Conservation (phyloP, 2,329 filamentous ascomycete species). For the Cladophialophora bantiana region DNA sequence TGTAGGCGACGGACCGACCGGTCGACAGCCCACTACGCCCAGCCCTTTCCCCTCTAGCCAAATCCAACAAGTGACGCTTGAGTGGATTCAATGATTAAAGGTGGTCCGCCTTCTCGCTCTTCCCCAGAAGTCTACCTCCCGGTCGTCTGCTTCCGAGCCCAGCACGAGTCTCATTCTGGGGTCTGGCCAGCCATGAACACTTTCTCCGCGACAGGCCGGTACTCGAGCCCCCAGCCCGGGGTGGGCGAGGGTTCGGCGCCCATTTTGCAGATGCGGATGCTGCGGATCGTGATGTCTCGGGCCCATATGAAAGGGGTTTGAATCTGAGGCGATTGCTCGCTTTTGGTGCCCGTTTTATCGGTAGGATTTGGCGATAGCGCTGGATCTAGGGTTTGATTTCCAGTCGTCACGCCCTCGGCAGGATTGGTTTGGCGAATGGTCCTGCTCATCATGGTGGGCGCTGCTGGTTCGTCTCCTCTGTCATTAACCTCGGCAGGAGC, state of each 20-base stretch:
- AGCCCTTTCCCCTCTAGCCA: no score
- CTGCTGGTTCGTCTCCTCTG: no score
- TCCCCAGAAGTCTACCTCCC: background rate
- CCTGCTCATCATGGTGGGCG: no score
- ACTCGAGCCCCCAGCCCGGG: conserved; percentile 59
- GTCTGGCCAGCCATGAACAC: conserved; percentile 24
- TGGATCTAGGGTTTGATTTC: background rate
- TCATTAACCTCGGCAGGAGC: background rate
- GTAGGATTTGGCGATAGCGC: background rate
- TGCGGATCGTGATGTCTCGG: conserved; percentile 69
- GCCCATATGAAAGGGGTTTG: conserved; percentile 71
- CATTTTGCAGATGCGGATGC: conserved; percentile 83
- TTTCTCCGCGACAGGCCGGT: conserved; percentile 57
- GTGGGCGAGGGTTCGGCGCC: conserved; percentile 73
- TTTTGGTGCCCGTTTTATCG: conserved; percentile 13
- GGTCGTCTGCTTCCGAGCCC: background rate
- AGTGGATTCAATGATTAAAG: no score
- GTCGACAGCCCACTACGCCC: no score
- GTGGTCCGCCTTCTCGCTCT: background rate
- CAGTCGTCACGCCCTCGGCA: no score
- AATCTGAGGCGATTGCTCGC: conserved; percentile 35
- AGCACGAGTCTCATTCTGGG: background rate
- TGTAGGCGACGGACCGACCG: no score
- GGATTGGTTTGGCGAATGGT: no score
- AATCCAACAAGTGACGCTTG: no score